Evolutionary conservation across 2,329 filamentous ascomycete species (phyloP), one percentile per base, ranked within the genome.

Genomic region (Aspergillus novofumigatus): DNA sequence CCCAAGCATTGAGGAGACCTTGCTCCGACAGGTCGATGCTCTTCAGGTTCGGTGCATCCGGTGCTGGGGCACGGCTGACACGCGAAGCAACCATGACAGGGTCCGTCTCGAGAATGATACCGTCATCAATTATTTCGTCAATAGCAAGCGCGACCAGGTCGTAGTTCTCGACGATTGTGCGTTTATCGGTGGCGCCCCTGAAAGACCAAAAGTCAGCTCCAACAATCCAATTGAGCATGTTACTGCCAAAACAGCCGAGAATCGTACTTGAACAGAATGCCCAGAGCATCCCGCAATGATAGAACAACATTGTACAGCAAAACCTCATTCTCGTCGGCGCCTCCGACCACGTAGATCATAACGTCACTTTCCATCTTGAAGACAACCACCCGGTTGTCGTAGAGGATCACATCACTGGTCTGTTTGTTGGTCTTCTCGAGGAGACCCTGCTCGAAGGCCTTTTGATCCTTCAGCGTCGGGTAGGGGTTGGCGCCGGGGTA

Each of bases 301-400:
- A 97, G 80, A 54, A 97, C 86, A 51, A 96, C 92, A 73, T 93
- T 96, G 80, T 97, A 97, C 53, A 99, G 83, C 74, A 99, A 81
- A 55, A 99, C 90, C 79, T 99, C 94, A 76, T 97, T 99, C 83
- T 99, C 94, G 53, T 97, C 91, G 53, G 90, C 83, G 54, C 88
- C 86, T 63, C 93, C 93, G 10, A 99, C 90, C 26, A 97, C 89
- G 74, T 97, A 97, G 49, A 90, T 85, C 89, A 97, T 97, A 56
- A 97, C 90, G 75, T 99, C 94, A 67, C 90, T 92, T 81, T 99
- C 94, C 80, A 89, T 89, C 86, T 99, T 99, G 83, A 97, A 99
- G 53, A 97, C 88, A 55, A 97, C 91, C 60, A 99, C 89, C 69
- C 91, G 86, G 79, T 95, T 95, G 78, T 99, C 94, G 78, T 97